A percentile compares a stretch with the other conserved stretches of the same genome.
Evolutionary conservation across 352 stramenopile genomes (phyloP).

Genomic region (Pseudoperonospora humuli): DNA sequence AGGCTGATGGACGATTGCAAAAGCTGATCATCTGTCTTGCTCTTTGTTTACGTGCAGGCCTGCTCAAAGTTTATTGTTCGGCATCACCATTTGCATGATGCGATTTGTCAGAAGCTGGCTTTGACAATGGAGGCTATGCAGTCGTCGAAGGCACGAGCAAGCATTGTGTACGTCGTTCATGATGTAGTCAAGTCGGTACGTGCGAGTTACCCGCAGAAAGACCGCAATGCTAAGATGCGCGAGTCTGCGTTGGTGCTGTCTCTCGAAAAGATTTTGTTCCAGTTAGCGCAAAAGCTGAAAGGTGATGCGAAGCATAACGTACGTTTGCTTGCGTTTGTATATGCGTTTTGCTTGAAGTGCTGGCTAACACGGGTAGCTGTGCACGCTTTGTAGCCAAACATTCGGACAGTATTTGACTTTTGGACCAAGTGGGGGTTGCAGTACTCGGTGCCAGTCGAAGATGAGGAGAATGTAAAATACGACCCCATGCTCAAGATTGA

Average conservation of each 20-base stretch:
- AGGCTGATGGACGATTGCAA: background rate
- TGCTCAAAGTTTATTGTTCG: slow-evolving; percentile 82
- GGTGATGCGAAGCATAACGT: slow-evolving; percentile 56
- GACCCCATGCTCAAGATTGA: slow-evolving; percentile 50
- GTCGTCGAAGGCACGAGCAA: slow-evolving; percentile 58
- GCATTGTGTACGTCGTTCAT: slow-evolving; percentile 78
- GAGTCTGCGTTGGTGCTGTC: slow-evolving; percentile 55
- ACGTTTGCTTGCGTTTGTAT: slow-evolving; percentile 14
- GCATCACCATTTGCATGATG: slow-evolving; percentile 60
- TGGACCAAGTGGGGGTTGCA: slow-evolving; percentile 79
- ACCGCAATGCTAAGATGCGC: slow-evolving; percentile 72
- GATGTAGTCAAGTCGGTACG: slow-evolving; percentile 76
- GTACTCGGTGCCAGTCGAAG: slow-evolving; percentile 37
- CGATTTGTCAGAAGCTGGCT: slow-evolving; percentile 62
- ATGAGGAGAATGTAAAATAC: slow-evolving; percentile 20
- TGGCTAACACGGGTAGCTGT: background rate
- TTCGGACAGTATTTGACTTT: slow-evolving; percentile 71
- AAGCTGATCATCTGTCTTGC: background rate
- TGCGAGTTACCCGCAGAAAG: slow-evolving; percentile 54
- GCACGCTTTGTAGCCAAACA: slow-evolving; percentile 36
- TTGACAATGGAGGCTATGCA: slow-evolving; percentile 56
- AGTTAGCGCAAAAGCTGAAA: slow-evolving; percentile 52
- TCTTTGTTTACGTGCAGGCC: slow-evolving; percentile 28
- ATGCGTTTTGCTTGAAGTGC: background rate
- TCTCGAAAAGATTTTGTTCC: slow-evolving; percentile 59